Evolutionary conservation across 768 basidiomycete genomes (phyloP).

Genomic region (Tricholoma flavovirens): DNA sequence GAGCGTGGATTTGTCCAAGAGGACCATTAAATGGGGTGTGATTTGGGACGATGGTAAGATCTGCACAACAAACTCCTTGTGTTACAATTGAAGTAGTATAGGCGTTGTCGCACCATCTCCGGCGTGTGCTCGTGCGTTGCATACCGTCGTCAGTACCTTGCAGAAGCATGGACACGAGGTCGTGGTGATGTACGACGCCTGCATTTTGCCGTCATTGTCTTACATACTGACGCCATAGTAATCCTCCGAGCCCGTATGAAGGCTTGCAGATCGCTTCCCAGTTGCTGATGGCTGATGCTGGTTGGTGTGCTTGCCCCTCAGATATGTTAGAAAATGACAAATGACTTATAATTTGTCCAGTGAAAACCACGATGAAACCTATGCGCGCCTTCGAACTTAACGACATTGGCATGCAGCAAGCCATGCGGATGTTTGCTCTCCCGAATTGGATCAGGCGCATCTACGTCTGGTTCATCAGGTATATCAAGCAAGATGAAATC

Average conservation of each 20-base stretch:
- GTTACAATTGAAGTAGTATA: constrained; percentile 14
- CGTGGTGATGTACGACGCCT: constrained; percentile 36
- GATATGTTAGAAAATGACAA: background rate
- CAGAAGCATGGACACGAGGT: constrained; percentile 43
- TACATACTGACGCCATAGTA: constrained; percentile 15
- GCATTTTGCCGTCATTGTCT: background rate
- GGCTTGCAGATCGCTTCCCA: constrained; percentile 48
- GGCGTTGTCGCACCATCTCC: constrained; percentile 56
- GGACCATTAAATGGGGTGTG: constrained; percentile 47
- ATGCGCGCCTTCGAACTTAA: constrained; percentile 39
- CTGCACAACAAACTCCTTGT: constrained; percentile 10
- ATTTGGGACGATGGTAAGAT: constrained; percentile 57
- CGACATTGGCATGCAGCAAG: constrained; percentile 39
- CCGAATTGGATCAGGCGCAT: constrained; percentile 41
- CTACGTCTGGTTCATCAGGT: constrained; percentile 47
- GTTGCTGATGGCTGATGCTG: constrained; percentile 46
- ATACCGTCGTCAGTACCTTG: constrained; percentile 39
- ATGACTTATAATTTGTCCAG: background rate
- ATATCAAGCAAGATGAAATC: constrained; percentile 44
- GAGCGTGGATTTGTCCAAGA: constrained; percentile 22
- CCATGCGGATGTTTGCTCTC: constrained; percentile 35
- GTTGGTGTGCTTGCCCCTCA: constrained; percentile 16
- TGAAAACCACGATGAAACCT: constrained; percentile 26
- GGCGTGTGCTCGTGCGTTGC: constrained; percentile 50
- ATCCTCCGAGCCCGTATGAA: constrained; percentile 44